These are phyloP conservation scores for Saccharomycopsis hybrid DNA, from an alignment of 1,139 yeast species.

Conservation along the genomic window DNA sequence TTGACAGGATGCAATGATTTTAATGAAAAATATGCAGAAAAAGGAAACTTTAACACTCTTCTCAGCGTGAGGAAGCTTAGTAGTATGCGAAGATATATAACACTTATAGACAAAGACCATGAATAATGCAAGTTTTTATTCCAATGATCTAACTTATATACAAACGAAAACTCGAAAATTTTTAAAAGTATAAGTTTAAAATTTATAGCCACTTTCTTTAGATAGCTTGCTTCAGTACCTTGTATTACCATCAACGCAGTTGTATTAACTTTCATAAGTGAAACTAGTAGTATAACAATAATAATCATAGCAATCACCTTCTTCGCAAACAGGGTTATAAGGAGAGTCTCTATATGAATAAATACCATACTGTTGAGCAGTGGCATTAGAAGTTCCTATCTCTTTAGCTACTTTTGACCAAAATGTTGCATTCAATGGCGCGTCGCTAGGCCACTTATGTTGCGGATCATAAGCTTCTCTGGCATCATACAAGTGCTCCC, in stretches of 20 bases:
- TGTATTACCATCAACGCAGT: conserved; percentile 23
- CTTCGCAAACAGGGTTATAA: conserved; percentile 39
- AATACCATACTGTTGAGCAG: conserved; percentile 42
- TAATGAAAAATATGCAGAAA: too few species aligned
- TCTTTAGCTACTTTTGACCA: conserved; percentile 40
- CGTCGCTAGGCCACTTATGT: conserved; percentile 39
- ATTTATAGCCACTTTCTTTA: too few species aligned
- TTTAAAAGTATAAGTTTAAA: too few species aligned
- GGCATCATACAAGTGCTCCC: conserved; percentile 51
- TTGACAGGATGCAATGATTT: too few species aligned
- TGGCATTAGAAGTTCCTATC: conserved; percentile 33
- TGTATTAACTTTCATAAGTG: conserved; percentile 27
- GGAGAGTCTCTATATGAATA: conserved; percentile 50
- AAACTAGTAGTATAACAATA: conserved; percentile 40
- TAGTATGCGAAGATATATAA: too few species aligned
- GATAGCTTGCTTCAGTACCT: background rate
- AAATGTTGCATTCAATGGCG: conserved; percentile 55
- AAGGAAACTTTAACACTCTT: too few species aligned
- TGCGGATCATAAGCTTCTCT: conserved; percentile 43
- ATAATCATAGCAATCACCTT: conserved; percentile 34
- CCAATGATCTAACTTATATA: too few species aligned
- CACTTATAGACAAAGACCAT: too few species aligned
- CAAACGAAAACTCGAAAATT: too few species aligned
- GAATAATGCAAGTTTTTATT: too few species aligned
- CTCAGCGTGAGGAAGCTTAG: too few species aligned